Evolutionary conservation across 2,329 filamentous ascomycete genomes (phyloP).

Genomic region (Diaporthe citrichinensis): DNA sequence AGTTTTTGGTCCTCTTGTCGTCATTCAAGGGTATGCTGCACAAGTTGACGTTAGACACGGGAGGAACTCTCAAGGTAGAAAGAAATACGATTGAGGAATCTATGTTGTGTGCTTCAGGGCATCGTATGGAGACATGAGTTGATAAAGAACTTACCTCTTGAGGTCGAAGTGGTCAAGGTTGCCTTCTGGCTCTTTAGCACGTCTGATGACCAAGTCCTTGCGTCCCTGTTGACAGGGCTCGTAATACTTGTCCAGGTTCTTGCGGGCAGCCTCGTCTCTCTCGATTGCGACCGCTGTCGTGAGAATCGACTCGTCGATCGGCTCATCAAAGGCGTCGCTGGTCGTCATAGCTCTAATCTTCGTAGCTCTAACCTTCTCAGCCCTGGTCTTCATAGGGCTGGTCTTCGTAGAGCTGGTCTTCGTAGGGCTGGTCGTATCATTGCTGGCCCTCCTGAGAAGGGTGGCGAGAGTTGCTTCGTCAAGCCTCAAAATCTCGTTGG

Average conservation of each 20-base stretch:
- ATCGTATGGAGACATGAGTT: not conserved
- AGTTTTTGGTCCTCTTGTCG: not conserved
- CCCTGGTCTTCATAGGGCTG: not conserved
- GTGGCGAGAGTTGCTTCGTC: not conserved
- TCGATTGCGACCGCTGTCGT: not conserved
- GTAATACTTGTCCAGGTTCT: not conserved
- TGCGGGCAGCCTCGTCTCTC: not conserved
- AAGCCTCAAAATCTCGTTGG: not conserved
- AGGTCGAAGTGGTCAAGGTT: not conserved
- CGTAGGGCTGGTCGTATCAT: not conserved
- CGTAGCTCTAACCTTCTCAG: not conserved
- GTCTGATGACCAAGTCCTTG: not conserved
- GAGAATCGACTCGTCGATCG: not conserved
- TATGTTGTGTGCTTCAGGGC: too few species aligned
- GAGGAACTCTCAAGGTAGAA: not conserved
- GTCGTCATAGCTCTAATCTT: not conserved
- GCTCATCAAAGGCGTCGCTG: not conserved
- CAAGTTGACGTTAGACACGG: not conserved
- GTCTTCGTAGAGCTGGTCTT: not conserved
- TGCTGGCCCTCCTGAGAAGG: not conserved
- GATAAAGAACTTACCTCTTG: not conserved
- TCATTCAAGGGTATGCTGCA: not conserved
- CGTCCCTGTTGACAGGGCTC: not conserved
- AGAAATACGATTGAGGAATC: too few species aligned
- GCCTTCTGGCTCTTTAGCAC: not conserved